These are phyloP conservation scores for Syzygium syzygioides DNA, from an alignment of 441 rosid genomes.

Conservation along the genomic window DNA sequence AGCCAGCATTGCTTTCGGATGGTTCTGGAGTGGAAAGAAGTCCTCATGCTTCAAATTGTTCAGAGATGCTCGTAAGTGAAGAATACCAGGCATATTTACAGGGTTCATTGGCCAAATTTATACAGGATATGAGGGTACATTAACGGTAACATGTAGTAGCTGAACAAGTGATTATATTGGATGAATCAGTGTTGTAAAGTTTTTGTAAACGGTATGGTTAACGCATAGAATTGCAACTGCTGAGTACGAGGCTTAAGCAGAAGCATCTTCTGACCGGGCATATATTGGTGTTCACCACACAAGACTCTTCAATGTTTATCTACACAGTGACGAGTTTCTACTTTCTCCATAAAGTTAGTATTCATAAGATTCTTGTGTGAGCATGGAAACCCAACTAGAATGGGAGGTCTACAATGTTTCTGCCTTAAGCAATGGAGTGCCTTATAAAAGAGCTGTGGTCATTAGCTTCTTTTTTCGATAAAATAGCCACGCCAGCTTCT, in stretches of 20 bases:
- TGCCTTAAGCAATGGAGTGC: not conserved
- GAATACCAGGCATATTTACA: slow-evolving; percentile 27
- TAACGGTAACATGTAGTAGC: not conserved
- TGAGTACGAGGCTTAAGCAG: not conserved
- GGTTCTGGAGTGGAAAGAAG: not conserved
- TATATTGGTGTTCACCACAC: not conserved
- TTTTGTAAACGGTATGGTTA: not conserved
- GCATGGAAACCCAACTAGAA: not conserved
- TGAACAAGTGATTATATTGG: not conserved
- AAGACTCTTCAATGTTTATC: not conserved
- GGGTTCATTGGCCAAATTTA: slow-evolving; percentile 28
- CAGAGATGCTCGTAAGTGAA: slow-evolving; percentile 2
- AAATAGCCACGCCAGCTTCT: not conserved
- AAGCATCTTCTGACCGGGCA: not conserved
- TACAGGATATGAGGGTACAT: slow-evolving; percentile 5
- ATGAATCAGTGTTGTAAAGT: not conserved
- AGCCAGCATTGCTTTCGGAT: not conserved
- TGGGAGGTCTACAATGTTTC: not conserved
- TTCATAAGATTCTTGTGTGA: not conserved
- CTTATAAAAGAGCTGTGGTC: not conserved
- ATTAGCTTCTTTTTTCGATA: not conserved
- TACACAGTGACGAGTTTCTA: not conserved
- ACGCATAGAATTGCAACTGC: not conserved
- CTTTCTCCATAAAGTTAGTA: not conserved
- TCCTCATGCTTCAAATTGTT: not conserved